Conservation (phyloP, 1,139 yeast genomes). For the Debaryomycetaceae sp. region DNA sequence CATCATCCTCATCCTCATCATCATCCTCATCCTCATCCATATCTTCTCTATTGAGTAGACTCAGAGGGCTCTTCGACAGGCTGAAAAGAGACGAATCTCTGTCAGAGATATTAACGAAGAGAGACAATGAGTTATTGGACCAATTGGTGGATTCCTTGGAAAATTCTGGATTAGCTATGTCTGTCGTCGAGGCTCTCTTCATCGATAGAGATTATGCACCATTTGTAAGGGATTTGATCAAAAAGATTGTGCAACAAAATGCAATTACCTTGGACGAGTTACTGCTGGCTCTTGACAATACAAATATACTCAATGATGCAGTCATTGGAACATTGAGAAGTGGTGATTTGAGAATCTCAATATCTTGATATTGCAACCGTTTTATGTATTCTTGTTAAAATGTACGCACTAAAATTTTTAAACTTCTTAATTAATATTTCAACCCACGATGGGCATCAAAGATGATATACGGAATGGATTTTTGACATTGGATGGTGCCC, state of each 20-base stretch:
- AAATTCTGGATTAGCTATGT: conserved; percentile 8
- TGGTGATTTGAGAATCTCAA: conserved; percentile 7
- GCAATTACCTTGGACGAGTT: conserved; percentile 14
- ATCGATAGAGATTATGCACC: conserved; percentile 13
- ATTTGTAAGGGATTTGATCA: conserved; percentile 18
- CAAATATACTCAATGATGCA: conserved; percentile 16
- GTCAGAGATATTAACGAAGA: conserved; percentile 1
- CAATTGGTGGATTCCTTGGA: conserved; percentile 7
- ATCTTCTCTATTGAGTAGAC: neutral
- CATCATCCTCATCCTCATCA: conserved; percentile 4
- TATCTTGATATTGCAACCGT: neutral
- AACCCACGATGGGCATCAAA: neutral
- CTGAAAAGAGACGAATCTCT: neutral
- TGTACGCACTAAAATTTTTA: no score
- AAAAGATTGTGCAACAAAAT: conserved; percentile 13
- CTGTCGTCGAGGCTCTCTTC: conserved; percentile 4
- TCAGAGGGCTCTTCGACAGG: neutral
- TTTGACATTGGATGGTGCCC: conserved; percentile 26
- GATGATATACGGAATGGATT: neutral
- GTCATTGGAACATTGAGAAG: conserved; percentile 13
- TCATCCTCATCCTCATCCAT: conserved; percentile 4
- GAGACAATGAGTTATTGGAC: conserved; percentile 7
- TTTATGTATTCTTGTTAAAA: no score
- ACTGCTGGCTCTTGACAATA: conserved; percentile 12
- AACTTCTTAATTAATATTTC: neutral